Evolutionary conservation across 495 filamentous ascomycete genomes (phyloP), one percentile per base, ranked within the genome.

Genomic region (Niebla homalea): DNA sequence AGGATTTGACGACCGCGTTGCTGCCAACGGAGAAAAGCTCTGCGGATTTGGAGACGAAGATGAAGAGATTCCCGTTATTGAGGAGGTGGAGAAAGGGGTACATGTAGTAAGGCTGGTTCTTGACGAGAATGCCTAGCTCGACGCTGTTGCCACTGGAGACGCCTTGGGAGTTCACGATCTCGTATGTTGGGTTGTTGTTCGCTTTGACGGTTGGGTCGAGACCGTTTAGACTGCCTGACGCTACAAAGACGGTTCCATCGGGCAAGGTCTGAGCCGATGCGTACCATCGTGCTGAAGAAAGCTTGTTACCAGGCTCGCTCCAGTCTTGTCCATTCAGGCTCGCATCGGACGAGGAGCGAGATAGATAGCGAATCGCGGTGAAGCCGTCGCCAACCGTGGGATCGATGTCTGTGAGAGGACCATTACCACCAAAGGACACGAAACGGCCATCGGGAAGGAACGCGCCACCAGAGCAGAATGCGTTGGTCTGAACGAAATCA

Each of bases 121-220:
- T 71, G 22, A 60, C 66, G 22, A 82, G 60, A 39, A 81, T 73
- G 1, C 66, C 62, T 64, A 81, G 63, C 2, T 59, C 52, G 16
- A 71, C 67, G 56, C 64, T 77, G 7, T 60, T 49, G 26, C 74
- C 74, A 25, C 55, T 48, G 5, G 64, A 61, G 5, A 68, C 54
- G 50, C 71, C 78, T 32, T 61, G 43, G 11, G 63, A 14, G 39
- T 67, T 68, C 15, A 81, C 58, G 22, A 79, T 73, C 55, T 82
- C 78, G 51, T 74, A 78, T 2, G 78, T 82, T 5, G 78, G 78
- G 52, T 82, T 82, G 67, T 82, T 81, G 60, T 80, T 81, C 20
- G 67, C 61, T 5, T 51, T 50, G 4, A 72, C 67, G 8, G 71
- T 69, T 14, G 77, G 77, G 55, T 81, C 70, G 21, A 79, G 65